These are phyloP conservation scores for Debaryomycetaceae sp. DNA, from an alignment of 1,139 yeast genomes.

Conservation along the genomic window DNA sequence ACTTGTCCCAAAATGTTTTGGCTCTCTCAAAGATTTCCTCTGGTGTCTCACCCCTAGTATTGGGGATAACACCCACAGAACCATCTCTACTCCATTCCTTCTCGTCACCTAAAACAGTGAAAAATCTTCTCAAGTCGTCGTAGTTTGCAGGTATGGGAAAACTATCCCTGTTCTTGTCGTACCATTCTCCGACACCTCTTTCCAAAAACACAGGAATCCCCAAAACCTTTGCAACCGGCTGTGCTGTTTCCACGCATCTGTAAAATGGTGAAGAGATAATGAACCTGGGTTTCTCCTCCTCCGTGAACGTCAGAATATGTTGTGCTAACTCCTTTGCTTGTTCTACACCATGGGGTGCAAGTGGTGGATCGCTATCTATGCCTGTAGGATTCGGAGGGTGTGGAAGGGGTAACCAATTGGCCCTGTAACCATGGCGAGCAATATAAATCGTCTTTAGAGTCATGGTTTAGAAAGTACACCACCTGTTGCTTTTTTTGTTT, in stretches of 20 bases:
- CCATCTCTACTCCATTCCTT: slow-evolving; percentile 42
- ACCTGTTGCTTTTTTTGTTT: no score
- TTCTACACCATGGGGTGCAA: slow-evolving; percentile 74
- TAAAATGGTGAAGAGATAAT: slow-evolving; percentile 82
- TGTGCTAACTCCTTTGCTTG: slow-evolving; percentile 75
- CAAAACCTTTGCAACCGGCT: slow-evolving; percentile 58
- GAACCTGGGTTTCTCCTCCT: slow-evolving; percentile 53
- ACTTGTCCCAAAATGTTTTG: slow-evolving; percentile 42
- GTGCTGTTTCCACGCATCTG: slow-evolving; percentile 81
- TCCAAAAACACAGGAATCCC: slow-evolving; percentile 61
- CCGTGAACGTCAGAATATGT: slow-evolving; percentile 35
- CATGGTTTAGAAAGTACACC: slow-evolving; percentile 22
- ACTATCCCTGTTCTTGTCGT: slow-evolving; percentile 48
- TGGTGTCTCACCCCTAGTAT: slow-evolving; percentile 59
- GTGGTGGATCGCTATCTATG: slow-evolving; percentile 74
- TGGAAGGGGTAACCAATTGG: slow-evolving; percentile 80
- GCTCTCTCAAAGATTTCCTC: slow-evolving; percentile 60
- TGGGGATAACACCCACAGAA: slow-evolving; percentile 49
- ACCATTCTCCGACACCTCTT: slow-evolving; percentile 74
- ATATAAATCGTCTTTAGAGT: slow-evolving; percentile 44
- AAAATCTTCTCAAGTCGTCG: slow-evolving; percentile 45
- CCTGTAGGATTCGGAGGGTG: slow-evolving; percentile 78
- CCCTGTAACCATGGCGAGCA: slow-evolving; percentile 73
- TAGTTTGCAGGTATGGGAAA: slow-evolving; percentile 61
- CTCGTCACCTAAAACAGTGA: slow-evolving; percentile 43